Evolutionary conservation across 257 asterid species (phyloP).

Genomic region (Osmanthus fragrans): DNA sequence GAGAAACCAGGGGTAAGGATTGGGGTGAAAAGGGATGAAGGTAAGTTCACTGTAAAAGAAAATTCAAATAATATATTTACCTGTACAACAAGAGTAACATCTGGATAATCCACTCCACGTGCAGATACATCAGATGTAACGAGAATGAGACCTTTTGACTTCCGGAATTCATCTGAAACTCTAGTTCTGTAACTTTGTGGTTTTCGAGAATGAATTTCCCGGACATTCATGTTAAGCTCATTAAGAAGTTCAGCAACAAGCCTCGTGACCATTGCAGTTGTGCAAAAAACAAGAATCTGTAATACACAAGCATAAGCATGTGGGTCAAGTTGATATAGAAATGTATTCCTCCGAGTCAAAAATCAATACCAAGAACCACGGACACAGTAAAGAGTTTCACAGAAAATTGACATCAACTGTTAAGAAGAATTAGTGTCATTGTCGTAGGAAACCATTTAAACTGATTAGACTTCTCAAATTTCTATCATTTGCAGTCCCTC

Average conservation of each 20-base stretch:
- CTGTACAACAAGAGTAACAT: slow-evolving; percentile 90
- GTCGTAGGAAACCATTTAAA: not conserved
- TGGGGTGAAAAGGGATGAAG: not conserved
- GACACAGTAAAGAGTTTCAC: not conserved
- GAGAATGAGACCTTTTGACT: slow-evolving; percentile 90
- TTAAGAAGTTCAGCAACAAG: slow-evolving; percentile 85
- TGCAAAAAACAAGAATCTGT: slow-evolving; percentile 94
- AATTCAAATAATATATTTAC: slow-evolving; percentile 34
- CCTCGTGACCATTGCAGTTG: slow-evolving; percentile 97
- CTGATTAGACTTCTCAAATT: not conserved
- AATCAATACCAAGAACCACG: not conserved
- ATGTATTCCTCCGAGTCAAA: not conserved
- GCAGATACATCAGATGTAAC: slow-evolving; percentile 99
- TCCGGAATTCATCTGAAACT: slow-evolving; percentile 89
- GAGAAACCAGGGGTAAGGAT: not conserved
- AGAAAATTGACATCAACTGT: not conserved
- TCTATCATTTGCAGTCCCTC: not conserved
- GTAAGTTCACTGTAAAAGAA: not conserved
- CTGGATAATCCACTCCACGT: slow-evolving; percentile 98
- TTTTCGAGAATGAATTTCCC: slow-evolving; percentile 94
- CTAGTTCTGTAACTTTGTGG: slow-evolving; percentile 88
- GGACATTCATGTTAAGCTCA: slow-evolving; percentile 81
- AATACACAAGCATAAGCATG: slow-evolving; percentile 12
- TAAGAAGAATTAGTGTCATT: not conserved
- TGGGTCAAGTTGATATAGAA: slow-evolving; percentile 4